Evolutionary conservation across 352 stramenopile genomes (phyloP).

Genomic region (Thalassiosira livingstoniorum): DNA sequence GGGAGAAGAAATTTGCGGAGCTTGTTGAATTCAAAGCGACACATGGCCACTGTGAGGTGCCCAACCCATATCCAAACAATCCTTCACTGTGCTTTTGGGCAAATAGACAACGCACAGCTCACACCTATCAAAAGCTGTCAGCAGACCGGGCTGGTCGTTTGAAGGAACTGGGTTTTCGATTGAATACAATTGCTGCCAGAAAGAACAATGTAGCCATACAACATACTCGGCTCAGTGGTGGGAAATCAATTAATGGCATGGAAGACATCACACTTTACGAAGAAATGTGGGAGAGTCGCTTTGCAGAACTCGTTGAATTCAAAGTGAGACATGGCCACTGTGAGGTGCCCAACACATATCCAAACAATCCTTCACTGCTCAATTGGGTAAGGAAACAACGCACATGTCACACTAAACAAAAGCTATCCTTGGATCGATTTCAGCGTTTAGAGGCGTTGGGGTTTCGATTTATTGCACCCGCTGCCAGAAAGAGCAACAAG

Average conservation of each 20-base stretch:
- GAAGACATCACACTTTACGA: too few relatives aligned
- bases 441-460: background rate
- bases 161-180: too few relatives aligned
- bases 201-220: too few relatives aligned
- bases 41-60: background rate
- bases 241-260: too few relatives aligned
- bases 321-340: background rate
- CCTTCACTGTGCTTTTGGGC: background rate
- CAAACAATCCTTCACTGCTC: background rate
- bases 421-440: background rate
- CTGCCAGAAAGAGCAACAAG: too few relatives aligned
- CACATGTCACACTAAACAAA: background rate
- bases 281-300: background rate
- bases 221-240: too few relatives aligned
- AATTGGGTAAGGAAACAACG: background rate
- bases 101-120: background rate
- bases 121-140: background rate
- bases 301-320: background rate
- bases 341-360: background rate
- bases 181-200: too few relatives aligned
- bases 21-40: background rate
- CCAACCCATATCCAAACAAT: background rate
- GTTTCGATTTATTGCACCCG: too few relatives aligned
- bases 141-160: too few relatives aligned
- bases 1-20: background rate